Evolutionary conservation across 208 protist genomes (phyloP).

Genomic region (Leishmania aethiopica): DNA sequence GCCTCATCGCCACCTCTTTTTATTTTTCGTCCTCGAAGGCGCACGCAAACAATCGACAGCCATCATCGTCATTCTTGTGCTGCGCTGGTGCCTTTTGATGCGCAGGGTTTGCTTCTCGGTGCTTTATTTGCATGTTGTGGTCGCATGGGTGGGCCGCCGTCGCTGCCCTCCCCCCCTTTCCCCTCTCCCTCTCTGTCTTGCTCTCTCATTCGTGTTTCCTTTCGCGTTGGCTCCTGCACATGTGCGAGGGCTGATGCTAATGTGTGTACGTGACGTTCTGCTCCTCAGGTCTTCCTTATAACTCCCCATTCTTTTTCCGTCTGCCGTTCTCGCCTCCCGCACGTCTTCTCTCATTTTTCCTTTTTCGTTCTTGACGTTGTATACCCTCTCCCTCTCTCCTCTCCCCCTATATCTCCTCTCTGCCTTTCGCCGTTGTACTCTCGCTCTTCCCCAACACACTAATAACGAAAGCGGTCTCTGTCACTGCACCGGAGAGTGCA

Average conservation of each 20-base stretch:
- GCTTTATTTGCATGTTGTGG: neutral
- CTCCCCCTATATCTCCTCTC: neutral
- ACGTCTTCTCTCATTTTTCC: neutral
- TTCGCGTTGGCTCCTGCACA: neutral
- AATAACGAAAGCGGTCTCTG: neutral
- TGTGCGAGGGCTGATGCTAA: neutral
- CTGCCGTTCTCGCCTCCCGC: neutral
- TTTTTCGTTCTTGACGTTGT: neutral
- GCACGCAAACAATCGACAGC: neutral
- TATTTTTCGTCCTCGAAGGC: no score
- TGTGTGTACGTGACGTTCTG: neutral
- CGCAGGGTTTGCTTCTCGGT: neutral
- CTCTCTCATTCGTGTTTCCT: neutral
- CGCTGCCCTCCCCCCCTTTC: neutral
- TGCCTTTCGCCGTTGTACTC: neutral
- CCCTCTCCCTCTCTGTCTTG: neutral
- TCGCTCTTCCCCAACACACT: neutral
- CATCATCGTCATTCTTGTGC: neutral
- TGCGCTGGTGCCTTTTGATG: neutral
- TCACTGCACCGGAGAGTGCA: neutral
- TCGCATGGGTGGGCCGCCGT: no score
- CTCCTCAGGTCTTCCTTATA: neutral
- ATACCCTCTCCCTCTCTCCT: neutral
- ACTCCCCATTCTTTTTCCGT: neutral
- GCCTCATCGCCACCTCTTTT: no score